phyloP scores from a whole-genome alignment of 768 basidiomycete genomes.

The Xerocomellus chrysenteron region DNA sequence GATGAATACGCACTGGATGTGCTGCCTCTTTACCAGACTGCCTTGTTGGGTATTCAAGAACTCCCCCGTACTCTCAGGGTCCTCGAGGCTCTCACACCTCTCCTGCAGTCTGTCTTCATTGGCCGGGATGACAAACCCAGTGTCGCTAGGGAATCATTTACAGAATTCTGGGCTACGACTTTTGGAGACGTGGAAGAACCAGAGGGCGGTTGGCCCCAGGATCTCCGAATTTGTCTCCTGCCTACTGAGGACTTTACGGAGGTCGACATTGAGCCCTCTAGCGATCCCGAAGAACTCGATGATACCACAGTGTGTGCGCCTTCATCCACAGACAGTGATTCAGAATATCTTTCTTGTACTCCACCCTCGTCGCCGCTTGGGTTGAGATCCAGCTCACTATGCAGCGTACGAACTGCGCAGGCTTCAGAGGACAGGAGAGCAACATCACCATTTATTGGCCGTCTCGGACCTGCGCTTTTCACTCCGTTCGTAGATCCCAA shows the following conservation, averaged over 20 bases:
- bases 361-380: constrained; percentile 5
- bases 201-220: constrained; percentile 52
- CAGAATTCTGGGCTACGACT: constrained; percentile 57
- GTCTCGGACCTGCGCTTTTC: constrained; percentile 31
- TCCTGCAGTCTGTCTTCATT: constrained; percentile 59
- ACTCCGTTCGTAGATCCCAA: constrained; percentile 1
- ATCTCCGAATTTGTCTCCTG: constrained; percentile 39
- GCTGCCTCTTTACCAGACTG: constrained; percentile 61
- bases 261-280: constrained; percentile 23
- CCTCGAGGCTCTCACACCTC: constrained; percentile 47
- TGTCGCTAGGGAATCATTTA: constrained; percentile 50
- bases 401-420: not conserved
- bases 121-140: constrained; percentile 48
- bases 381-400: constrained; percentile 1
- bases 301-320: constrained; percentile 6
- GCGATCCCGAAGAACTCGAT: constrained; percentile 25
- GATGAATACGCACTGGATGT: constrained; percentile 62
- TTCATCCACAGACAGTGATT: constrained; percentile 1
- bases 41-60: constrained; percentile 50
- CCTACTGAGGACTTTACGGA: not conserved
- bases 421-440: not conserved
- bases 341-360: constrained; percentile 9
- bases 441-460: constrained; percentile 25
- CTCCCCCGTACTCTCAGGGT: constrained; percentile 40
- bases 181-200: constrained; percentile 45